Base-by-base conservation (phyloP, 108 stramenopile species). In the Parietichytrium sp. region DNA sequence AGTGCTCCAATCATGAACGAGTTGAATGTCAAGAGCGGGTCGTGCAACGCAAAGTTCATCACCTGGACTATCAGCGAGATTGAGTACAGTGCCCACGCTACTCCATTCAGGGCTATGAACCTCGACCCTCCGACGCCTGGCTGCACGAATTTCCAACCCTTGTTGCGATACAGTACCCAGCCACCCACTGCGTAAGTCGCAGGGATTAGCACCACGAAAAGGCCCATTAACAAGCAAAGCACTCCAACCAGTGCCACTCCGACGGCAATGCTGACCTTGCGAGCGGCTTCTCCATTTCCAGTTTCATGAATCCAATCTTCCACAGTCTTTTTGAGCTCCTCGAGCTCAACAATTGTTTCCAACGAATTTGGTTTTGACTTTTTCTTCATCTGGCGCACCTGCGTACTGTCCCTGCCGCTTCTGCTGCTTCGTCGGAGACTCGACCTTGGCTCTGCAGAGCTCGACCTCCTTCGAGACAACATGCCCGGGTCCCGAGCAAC, bases 91-190 rank as follows among this genome's bases (percentile, higher is more conserved):
- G 45, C 23, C 61, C 61, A 72, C 15, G 61, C 61, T n/a, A 72
- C 61, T 13, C 61, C 61, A 20, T 72, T 72, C 38, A 72, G 61
- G n/a, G 61, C 61, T 7, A 72, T 42, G 42, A 72, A 72, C 8
- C 61, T 33, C 20, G 42, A 33, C 6, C 61, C 61, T 8, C 61
- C 61, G 33, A 72, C 61, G 42, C 61, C 61, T n/a, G 45, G 38
- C 42, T 72, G 61, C 23, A 72, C 36, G 20, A 72, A 72, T 0
- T 25, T 7, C 61, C 61, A 72, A 6, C 61, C 61, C 42, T 72
- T 36, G 33, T 72, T 72, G 42, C 61, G 61, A 20, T 72, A 72
- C 38, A 72, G 61, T 42, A 72, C 45, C 61, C 61, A 72, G 6
- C 61, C 61, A 10, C 61, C 61, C 23, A 72, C 61, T n/a, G 38